A percentile compares a stretch with the other conserved stretches of the same genome.
Conservation (phyloP, 192 early-diverging fungal species). For the Backusella tarrabulga region DNA sequence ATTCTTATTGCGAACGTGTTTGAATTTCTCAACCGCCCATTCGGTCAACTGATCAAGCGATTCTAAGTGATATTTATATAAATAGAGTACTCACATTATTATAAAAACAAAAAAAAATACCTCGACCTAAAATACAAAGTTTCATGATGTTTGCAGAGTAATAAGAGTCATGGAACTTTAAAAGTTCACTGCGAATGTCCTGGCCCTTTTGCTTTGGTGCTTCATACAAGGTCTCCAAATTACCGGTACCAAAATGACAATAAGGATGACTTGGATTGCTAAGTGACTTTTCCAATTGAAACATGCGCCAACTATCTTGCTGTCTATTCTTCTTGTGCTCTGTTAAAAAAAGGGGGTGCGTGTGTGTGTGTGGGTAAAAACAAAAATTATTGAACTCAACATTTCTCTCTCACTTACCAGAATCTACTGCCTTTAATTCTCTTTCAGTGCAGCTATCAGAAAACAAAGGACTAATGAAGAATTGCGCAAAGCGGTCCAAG, state of each 20-base stretch:
- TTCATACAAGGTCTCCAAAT: constrained; percentile 78
- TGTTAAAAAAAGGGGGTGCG: not conserved
- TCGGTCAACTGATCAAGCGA: constrained; percentile 80
- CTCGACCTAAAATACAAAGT: constrained; percentile 81
- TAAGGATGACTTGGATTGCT: constrained; percentile 78
- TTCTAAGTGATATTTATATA: constrained; percentile 49
- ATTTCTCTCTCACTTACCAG: constrained; percentile 41
- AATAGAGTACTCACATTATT: not conserved
- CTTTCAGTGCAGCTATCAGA: constrained; percentile 85
- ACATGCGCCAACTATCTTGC: constrained; percentile 84
- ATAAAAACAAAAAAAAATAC: constrained; percentile 26
- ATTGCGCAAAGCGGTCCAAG: constrained; percentile 78
- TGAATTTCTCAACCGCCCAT: constrained; percentile 82
- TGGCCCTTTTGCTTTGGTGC: constrained; percentile 63
- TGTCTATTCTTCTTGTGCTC: constrained; percentile 97
- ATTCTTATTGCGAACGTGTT: constrained; percentile 73
- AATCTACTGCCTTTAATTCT: constrained; percentile 93
- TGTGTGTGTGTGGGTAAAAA: not conserved
- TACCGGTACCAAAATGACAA: constrained; percentile 91
- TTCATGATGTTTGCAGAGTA: constrained; percentile 98
- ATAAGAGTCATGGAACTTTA: constrained; percentile 86
- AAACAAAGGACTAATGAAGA: constrained; percentile 93
- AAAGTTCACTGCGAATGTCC: constrained; percentile 78
- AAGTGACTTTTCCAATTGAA: constrained; percentile 84
- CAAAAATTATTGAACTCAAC: not conserved